A percentile compares a stretch with the other conserved stretches of the same genome.
Evolutionary conservation across 1,284 basidiomycete genomes (phyloP).

Genomic region (Microbotryum scabiosae): DNA sequence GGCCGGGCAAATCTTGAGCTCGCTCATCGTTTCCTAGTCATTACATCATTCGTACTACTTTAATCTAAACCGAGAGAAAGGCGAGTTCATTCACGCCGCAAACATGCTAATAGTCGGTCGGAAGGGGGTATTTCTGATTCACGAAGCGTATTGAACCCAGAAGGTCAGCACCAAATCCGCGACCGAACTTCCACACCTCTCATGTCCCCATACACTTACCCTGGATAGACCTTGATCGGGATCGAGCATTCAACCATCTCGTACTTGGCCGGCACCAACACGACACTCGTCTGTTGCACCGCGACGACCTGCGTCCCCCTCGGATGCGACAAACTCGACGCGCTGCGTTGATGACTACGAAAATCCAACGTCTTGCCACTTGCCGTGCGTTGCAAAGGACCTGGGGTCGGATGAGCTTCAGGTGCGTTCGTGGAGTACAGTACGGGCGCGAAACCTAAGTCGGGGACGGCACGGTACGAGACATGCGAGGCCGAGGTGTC

Average conservation of each 20-base stretch:
- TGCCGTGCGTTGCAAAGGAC: conserved; percentile 27
- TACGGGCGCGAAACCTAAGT: conserved; percentile 35
- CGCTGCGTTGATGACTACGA: neutral
- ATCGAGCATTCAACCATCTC: conserved; percentile 87
- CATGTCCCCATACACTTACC: conserved; percentile 14
- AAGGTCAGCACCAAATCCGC: neutral
- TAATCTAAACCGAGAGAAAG: neutral
- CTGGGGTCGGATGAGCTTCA: conserved; percentile 16
- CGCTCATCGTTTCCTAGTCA: too few relatives aligned
- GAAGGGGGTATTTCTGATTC: conserved; percentile 65
- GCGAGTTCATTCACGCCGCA: conserved; percentile 46
- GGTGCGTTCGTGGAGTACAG: conserved; percentile 24
- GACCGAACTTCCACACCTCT: too few relatives aligned
- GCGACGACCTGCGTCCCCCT: conserved; percentile 5
- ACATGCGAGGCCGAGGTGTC: conserved; percentile 19
- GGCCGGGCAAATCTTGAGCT: too few relatives aligned
- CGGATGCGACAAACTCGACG: conserved; percentile 5
- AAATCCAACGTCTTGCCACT: conserved; percentile 8
- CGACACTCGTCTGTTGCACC: conserved; percentile 38
- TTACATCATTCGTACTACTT: neutral
- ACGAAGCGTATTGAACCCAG: neutral
- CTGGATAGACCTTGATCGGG: conserved; percentile 76
- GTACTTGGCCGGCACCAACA: conserved; percentile 51
- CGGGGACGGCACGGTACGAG: conserved; percentile 35
- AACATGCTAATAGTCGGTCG: conserved; percentile 68